Conservation (phyloP, 2,329 filamentous ascomycete genomes). For the Bimuria novae-zelandiae region DNA sequence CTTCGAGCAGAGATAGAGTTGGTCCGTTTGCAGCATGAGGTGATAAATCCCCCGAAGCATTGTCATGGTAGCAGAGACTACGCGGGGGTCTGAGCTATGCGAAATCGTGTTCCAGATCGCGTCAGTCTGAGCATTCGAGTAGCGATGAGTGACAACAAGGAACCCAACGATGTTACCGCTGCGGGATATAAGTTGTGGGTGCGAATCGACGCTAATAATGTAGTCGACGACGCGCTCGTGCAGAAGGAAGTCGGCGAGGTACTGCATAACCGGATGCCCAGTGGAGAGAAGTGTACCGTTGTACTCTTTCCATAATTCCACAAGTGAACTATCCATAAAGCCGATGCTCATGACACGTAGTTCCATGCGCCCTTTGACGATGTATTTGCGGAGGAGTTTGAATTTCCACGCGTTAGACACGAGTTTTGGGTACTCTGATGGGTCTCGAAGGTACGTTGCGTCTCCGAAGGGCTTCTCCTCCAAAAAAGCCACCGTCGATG, state of each 20-base stretch:
- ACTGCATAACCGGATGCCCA: constrained; percentile 63
- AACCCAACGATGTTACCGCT: constrained; percentile 87
- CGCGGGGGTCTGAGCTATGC: constrained; percentile 79
- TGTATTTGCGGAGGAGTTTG: constrained; percentile 68
- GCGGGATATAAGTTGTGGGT: constrained; percentile 83
- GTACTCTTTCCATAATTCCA: constrained; percentile 62
- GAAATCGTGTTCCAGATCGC: constrained; percentile 82
- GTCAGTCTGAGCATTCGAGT: constrained; percentile 73
- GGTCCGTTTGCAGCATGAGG: constrained; percentile 48
- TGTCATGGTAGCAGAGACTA: constrained; percentile 76
- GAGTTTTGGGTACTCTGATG: constrained; percentile 53
- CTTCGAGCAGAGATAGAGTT: constrained; percentile 71
- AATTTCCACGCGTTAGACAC: constrained; percentile 72
- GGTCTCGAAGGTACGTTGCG: constrained; percentile 26
- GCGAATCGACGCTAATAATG: constrained; percentile 86
- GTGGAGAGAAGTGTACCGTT: constrained; percentile 45
- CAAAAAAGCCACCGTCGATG: constrained; percentile 23
- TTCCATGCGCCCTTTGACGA: constrained; percentile 88
- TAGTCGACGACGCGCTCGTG: constrained; percentile 78
- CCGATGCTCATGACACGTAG: constrained; percentile 78
- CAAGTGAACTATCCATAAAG: constrained; percentile 72
- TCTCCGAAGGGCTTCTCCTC: constrained; percentile 1
- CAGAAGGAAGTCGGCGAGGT: constrained; percentile 71
- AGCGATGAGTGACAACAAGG: constrained; percentile 76
- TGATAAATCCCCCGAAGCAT: constrained; percentile 62